Conservation (phyloP, 495 filamentous ascomycete species). For the Penicillium desertorum region DNA sequence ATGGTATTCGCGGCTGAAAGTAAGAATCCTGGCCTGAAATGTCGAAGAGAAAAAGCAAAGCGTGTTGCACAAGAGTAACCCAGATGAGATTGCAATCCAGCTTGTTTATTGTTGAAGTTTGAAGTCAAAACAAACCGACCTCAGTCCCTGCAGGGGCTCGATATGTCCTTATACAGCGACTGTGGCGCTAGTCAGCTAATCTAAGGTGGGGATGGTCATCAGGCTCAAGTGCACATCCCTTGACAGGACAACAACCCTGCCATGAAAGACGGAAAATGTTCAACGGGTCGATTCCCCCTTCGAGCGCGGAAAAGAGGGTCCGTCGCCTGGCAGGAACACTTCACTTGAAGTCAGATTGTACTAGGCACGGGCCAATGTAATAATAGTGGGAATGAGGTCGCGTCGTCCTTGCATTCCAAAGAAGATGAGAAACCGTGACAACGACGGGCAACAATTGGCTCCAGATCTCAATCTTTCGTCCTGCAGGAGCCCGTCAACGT, state of each 20-base stretch:
- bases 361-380: slow-evolving; percentile 30
- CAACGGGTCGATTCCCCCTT: slow-evolving; percentile 21
- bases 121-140: slow-evolving; percentile 21
- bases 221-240: slow-evolving; percentile 26
- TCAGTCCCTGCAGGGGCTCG: slow-evolving; percentile 27
- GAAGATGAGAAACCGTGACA: slow-evolving; percentile 20
- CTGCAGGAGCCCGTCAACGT: slow-evolving; percentile 32
- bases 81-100: slow-evolving; percentile 26
- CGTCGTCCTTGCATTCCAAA: slow-evolving; percentile 33
- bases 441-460: slow-evolving; percentile 20
- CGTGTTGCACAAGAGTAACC: slow-evolving; percentile 26
- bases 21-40: slow-evolving; percentile 12
- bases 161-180: slow-evolving; percentile 32
- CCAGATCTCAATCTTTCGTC: slow-evolving; percentile 17
- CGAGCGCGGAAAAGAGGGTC: slow-evolving; percentile 8
- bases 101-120: slow-evolving; percentile 14
- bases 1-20: slow-evolving; percentile 18
- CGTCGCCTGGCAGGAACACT: slow-evolving; percentile 19
- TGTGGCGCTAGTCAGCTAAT: slow-evolving; percentile 23
- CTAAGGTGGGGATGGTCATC: slow-evolving; percentile 27
- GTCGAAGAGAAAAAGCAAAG: slow-evolving; percentile 22
- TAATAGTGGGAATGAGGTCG: slow-evolving; percentile 33
- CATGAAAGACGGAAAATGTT: slow-evolving; percentile 26
- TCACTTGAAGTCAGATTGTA: slow-evolving; percentile 12
- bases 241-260: slow-evolving; percentile 29